Conservation (phyloP, 306 rosid genomes). For the Cicer arietinum region DNA sequence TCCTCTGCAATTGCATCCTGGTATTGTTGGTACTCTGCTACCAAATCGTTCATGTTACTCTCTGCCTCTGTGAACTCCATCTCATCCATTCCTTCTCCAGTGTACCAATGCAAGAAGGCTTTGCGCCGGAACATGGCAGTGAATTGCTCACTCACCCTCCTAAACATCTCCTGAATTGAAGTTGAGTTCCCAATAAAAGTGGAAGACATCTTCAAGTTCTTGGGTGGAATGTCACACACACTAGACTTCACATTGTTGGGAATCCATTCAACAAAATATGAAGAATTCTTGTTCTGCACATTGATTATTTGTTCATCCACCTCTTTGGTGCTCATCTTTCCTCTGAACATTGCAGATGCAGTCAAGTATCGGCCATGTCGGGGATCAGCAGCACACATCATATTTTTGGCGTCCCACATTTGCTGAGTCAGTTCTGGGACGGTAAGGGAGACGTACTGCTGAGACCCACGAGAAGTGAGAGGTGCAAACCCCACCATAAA, state of each 20-base stretch:
- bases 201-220: constrained; percentile 81
- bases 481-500: constrained; percentile 98
- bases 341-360: constrained; percentile 94
- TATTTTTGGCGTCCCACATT: constrained; percentile 97
- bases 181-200: constrained; percentile 95
- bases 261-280: constrained; percentile 94
- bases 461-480: constrained; percentile 93
- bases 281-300: constrained; percentile 93
- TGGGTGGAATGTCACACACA: constrained; percentile 89
- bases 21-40: constrained; percentile 92
- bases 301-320: constrained; percentile 95
- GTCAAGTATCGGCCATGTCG: constrained; percentile 94
- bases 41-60: constrained; percentile 95
- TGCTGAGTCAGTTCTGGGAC: constrained; percentile 95
- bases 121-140: constrained; percentile 92
- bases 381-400: constrained; percentile 98
- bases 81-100: constrained; percentile 97
- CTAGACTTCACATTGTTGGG: constrained; percentile 95
- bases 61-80: constrained; percentile 97
- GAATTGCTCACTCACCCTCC: constrained; percentile 95
- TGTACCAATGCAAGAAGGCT: constrained; percentile 96
- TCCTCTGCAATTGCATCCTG: constrained; percentile 92
- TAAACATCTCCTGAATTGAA: constrained; percentile 94
- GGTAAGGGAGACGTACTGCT: constrained; percentile 89
- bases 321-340: constrained; percentile 96